phyloP scores from a whole-genome alignment of 768 basidiomycete genomes.

The Roridomyces roridus region DNA sequence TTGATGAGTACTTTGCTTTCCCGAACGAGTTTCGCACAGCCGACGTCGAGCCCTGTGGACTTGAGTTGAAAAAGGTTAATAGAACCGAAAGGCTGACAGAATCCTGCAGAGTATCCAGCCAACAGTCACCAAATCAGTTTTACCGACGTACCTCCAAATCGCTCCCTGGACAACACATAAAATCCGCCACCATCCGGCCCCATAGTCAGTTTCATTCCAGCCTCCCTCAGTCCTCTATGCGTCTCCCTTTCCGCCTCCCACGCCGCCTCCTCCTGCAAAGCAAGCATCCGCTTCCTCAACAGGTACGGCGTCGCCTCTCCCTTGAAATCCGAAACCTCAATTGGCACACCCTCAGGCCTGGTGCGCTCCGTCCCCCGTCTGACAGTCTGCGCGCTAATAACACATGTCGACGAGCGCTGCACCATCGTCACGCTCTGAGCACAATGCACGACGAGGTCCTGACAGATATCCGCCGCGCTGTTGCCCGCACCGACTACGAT shows the following conservation, averaged over 20 bases:
- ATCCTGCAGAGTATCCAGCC: not conserved
- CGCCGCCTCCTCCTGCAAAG: conserved; percentile 3
- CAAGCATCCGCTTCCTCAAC: conserved; percentile 3
- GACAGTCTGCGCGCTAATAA: conserved; percentile 24
- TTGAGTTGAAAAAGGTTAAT: not conserved
- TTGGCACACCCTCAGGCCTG: conserved; percentile 25
- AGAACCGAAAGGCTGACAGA: not conserved
- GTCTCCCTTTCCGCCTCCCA: conserved; percentile 12
- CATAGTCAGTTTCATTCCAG: conserved; percentile 3
- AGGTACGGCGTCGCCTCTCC: conserved; percentile 6
- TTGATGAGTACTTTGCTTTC: conserved; percentile 64
- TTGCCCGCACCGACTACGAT: conserved; percentile 50
- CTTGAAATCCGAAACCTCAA: conserved; percentile 31
- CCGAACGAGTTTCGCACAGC: conserved; percentile 54
- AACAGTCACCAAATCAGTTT: too few relatives aligned
- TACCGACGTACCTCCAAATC: conserved; percentile 15
- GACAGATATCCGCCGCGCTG: conserved; percentile 43
- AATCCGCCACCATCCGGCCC: conserved; percentile 7
- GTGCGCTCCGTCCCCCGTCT: not conserved
- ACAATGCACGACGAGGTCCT: conserved; percentile 39
- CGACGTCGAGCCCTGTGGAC: conserved; percentile 48
- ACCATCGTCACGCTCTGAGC: conserved; percentile 46
- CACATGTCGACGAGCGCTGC: conserved; percentile 46
- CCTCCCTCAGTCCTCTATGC: conserved; percentile 6
- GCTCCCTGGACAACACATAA: conserved; percentile 5